Evolutionary conservation across 352 stramenopile species (phyloP).

Genomic region (Blastocystis sp.): DNA sequence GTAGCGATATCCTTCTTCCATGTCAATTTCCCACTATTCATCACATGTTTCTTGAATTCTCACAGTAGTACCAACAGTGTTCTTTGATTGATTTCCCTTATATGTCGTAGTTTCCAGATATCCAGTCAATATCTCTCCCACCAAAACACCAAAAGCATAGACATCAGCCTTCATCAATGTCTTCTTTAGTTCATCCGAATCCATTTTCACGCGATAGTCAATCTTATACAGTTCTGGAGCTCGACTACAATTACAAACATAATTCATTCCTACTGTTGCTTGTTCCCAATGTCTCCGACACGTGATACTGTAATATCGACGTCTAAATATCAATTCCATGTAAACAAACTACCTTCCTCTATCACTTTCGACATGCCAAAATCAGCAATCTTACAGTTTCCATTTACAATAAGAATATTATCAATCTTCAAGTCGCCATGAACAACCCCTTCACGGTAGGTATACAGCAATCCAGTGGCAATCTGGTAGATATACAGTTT

Average conservation of each 20-base stretch:
- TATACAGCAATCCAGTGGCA: background rate
- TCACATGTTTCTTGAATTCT: background rate
- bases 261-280: background rate
- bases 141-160: slow-evolving; percentile 12
- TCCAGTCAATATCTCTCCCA: slow-evolving; percentile 31
- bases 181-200: background rate
- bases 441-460: background rate
- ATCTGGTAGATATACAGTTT: slow-evolving; percentile 41
- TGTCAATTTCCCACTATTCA: background rate
- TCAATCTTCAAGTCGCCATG: slow-evolving; percentile 33
- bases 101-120: background rate
- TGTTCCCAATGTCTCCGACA: slow-evolving; percentile 18
- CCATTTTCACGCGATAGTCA: background rate
- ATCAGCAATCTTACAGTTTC: slow-evolving; percentile 38
- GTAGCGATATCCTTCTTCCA: background rate
- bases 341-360: background rate
- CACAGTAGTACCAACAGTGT: background rate
- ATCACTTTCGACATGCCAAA: slow-evolving; percentile 18
- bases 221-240: background rate
- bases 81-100: background rate
- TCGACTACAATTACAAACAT: background rate
- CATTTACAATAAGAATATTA: slow-evolving; percentile 36
- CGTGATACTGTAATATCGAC: background rate
- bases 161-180: slow-evolving; percentile 16
- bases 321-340: background rate